Evolutionary conservation across 345 rosid genomes (phyloP), one percentile per base, ranked within the genome.

Genomic region (Mallotus nudiflorus): DNA sequence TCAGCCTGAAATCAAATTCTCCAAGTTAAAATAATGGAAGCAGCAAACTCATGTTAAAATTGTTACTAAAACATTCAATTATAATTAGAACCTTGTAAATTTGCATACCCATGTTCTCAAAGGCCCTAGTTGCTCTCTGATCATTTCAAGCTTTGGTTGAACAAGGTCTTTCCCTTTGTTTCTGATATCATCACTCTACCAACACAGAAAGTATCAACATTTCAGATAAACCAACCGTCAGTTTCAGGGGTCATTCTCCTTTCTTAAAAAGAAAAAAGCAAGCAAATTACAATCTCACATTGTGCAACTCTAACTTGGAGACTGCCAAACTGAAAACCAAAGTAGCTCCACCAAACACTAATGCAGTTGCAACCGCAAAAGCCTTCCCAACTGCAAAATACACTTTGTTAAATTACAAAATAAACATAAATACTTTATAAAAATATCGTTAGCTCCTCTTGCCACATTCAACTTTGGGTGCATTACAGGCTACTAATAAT

Each of bases 311-410:
- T 25, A 94, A 84, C 78, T 82, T 91, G 48, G 96, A 88, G 57
- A 77, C 85, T 48, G 87, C 86, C 31, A 82, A 72, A 68, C 87
- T 84, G 74, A 91, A 84, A 22, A 77, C 70, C 76, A 86, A 46
- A 44, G 89, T 75, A 15, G 89, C 86, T 33, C 93, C 93, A 55
- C 97, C 97, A 77, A 91, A 94, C 63, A 94, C 83, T 70, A 88
- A 22, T 14, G 72, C 80, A 51, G 95, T 94, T 16, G 96, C 96
- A 24, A 80, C 86, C 52, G 84, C 85, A 82, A 91, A 94, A 56
- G 97, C 98, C 80, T 85, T 90, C 60, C 96, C 95, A 75, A 90
- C 98, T 94, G 71, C 51, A 62, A 37, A n/a, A 42, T 42, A 33
- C 37, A 33, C 37, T 33, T 33, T 33, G 37, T 33, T 33, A 33